phyloP scores from a whole-genome alignment of 2,329 filamentous ascomycete species.

The Botrytis medusae region DNA sequence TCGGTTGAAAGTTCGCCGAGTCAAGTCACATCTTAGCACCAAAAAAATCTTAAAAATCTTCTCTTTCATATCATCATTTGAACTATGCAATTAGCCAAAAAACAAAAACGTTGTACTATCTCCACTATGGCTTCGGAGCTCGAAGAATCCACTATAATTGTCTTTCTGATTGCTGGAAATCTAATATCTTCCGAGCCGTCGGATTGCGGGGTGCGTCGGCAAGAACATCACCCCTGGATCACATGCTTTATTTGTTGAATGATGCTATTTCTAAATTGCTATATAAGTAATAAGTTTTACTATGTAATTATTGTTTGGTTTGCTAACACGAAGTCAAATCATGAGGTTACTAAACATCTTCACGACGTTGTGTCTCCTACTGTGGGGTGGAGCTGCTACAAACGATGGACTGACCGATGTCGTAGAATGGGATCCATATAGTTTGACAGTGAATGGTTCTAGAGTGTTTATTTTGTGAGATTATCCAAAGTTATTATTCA shows the following conservation, averaged over 20 bases:
- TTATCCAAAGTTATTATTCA: too few species aligned
- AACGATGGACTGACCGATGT: conserved; percentile 45
- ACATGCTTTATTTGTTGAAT: not conserved
- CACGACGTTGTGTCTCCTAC: conserved; percentile 29
- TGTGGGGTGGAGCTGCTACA: conserved; percentile 39
- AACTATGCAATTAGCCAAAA: conserved; percentile 19
- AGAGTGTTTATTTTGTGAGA: conserved; percentile 48
- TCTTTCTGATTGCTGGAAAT: conserved; percentile 22
- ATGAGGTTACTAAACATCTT: conserved; percentile 35
- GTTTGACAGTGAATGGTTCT: conserved; percentile 50
- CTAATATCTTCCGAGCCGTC: not conserved
- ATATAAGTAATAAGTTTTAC: conserved; percentile 1
- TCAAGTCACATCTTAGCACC: conserved; percentile 4
- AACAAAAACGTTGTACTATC: not conserved
- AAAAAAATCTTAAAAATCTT: not conserved
- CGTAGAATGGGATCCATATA: conserved; percentile 54
- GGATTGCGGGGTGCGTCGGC: conserved; percentile 14
- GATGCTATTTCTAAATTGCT: not conserved
- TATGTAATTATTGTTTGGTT: not conserved
- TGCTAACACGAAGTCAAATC: conserved; percentile 1
- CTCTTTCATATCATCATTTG: not conserved
- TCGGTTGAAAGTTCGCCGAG: conserved; percentile 22
- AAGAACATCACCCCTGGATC: not conserved
- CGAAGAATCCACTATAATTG: conserved; percentile 8
- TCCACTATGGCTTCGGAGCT: not conserved